These are phyloP conservation scores for Naganishia vaughanmartiniae DNA, from an alignment of 768 basidiomycete genomes.

Conservation along the genomic window DNA sequence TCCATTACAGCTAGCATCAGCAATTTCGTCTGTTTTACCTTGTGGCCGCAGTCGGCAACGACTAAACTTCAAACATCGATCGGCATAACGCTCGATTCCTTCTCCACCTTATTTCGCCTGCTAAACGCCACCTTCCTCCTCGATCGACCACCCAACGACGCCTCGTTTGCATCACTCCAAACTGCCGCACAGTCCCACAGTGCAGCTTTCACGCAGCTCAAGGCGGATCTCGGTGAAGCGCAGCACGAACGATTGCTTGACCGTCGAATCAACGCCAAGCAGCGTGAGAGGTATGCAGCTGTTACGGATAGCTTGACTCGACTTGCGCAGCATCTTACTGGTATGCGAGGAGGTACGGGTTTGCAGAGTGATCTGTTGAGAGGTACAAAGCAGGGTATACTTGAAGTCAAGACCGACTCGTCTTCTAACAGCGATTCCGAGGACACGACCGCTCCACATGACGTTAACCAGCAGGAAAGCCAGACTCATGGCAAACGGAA, in stretches of 20 bases:
- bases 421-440: conserved; percentile 4
- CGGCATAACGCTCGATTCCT: conserved; percentile 79
- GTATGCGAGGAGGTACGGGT: conserved; percentile 75
- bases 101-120: conserved; percentile 76
- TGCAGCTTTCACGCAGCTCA: conserved; percentile 81
- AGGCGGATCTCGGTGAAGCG: conserved; percentile 80
- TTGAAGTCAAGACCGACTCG: conserved; percentile 14
- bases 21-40: conserved; percentile 74
- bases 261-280: conserved; percentile 50
- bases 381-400: conserved; percentile 53
- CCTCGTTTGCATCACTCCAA: conserved; percentile 56
- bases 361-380: conserved; percentile 78
- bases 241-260: conserved; percentile 71
- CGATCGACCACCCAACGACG: conserved; percentile 53
- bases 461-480: not conserved
- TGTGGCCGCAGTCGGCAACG: conserved; percentile 85
- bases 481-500: conserved; percentile 33
- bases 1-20: conserved; percentile 59
- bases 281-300: conserved; percentile 71
- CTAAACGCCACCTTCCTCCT: conserved; percentile 82
- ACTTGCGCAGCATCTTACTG: conserved; percentile 89
- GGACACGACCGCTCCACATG: not conserved
- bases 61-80: conserved; percentile 71
- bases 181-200: conserved; percentile 82
- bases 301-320: conserved; percentile 81